Percentiles rank a stretch among this genome's conserved stretches.
Conservation (phyloP, 2,329 filamentous ascomycete species). For the Catunica adiposa region DNA sequence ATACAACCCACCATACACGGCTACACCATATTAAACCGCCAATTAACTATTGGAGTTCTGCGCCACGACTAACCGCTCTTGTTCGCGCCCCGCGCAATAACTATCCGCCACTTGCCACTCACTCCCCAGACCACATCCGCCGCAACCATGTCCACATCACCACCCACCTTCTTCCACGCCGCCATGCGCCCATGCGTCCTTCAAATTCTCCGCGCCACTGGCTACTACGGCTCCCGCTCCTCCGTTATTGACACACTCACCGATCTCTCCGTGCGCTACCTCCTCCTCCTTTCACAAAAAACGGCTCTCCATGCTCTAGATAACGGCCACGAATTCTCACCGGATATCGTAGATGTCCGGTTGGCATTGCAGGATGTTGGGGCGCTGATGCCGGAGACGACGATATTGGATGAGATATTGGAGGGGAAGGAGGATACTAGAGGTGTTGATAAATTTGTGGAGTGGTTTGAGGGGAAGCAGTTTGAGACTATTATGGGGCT, state of each 20-base stretch:
- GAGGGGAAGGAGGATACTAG: constrained; percentile 57
- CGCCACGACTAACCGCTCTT: no score
- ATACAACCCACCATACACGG: no score
- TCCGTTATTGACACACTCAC: constrained; percentile 77
- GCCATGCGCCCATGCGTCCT: constrained; percentile 75
- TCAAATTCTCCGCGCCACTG: constrained; percentile 79
- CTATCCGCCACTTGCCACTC: no score
- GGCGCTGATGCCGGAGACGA: constrained; percentile 51
- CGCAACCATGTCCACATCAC: constrained; percentile 15
- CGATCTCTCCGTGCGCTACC: constrained; percentile 69
- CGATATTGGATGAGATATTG: constrained; percentile 52
- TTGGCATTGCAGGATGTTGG: constrained; percentile 73
- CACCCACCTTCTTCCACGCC: constrained; percentile 44
- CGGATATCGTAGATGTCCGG: constrained; percentile 55
- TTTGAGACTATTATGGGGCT: constrained; percentile 71
- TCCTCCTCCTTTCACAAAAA: constrained; percentile 55
- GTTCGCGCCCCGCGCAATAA: no score
- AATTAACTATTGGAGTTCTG: no score
- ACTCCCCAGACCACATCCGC: not conserved
- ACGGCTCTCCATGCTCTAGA: constrained; percentile 56
- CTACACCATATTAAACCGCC: no score
- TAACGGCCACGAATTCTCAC: constrained; percentile 41
- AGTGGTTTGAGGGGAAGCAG: constrained; percentile 58
- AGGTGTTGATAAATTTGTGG: constrained; percentile 61
- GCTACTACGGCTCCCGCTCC: constrained; percentile 69